Percentiles rank a stretch among this genome's conserved stretches.
Conservation (phyloP, 192 early-diverging fungal genomes). For the Gigaspora rosea region DNA sequence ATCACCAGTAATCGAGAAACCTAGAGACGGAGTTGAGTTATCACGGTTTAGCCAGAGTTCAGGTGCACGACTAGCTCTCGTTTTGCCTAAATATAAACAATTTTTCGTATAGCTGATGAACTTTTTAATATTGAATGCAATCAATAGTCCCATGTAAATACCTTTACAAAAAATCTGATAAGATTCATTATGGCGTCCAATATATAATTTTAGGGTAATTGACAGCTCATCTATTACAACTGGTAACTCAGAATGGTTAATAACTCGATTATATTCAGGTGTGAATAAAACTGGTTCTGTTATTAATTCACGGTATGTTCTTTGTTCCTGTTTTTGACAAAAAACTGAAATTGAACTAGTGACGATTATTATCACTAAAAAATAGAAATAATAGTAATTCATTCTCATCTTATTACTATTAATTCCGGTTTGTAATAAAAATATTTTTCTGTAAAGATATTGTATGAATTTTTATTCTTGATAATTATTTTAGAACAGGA, state of each 20-base stretch:
- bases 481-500: no score
- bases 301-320: constrained; percentile 18
- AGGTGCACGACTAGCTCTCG: neutral
- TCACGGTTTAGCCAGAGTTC: neutral
- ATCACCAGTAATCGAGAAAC: neutral
- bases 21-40: neutral
- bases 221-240: constrained; percentile 17
- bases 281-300: neutral
- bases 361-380: neutral
- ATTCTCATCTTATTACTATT: no score
- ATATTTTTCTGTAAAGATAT: no score
- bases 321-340: neutral
- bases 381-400: neutral
- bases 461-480: no score
- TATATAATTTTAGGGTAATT: constrained; percentile 6
- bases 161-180: constrained; percentile 32
- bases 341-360: constrained; percentile 12
- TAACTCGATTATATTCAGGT: neutral
- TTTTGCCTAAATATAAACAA: constrained; percentile 16
- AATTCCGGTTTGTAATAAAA: no score
- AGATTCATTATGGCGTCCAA: neutral
- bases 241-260: constrained; percentile 6
- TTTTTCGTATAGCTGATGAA: neutral
- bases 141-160: neutral
- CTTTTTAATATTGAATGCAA: neutral